Evolutionary conservation across 441 rosid genomes (phyloP), one percentile per base, ranked within the genome.

Genomic region (Theobroma grandiflorum): DNA sequence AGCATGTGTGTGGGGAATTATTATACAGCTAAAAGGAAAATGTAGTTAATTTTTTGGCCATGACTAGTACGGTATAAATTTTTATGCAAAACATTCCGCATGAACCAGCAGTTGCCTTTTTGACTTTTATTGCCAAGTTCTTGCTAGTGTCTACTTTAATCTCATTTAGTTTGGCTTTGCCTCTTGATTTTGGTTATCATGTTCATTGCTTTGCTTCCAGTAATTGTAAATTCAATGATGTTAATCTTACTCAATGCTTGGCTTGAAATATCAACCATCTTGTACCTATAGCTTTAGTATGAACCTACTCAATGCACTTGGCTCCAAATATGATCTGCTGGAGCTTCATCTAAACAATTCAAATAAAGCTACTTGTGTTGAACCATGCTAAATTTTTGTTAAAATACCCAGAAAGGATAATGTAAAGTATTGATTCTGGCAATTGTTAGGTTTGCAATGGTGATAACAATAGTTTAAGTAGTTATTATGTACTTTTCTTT

Each of bases 341-440:
- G 61, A 71, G 31, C 35, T 58, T 58, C 14, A 20, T 2, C 62
- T 67, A 67, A 43, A 43, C 35, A 67, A 20, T 43, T 43, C 18
- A 42, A 67, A 42, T 67, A 43, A 26, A 67, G 59, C 15, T 37
- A 16, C 61, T 15, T n/a, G 26, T 35, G 7, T 4, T 50, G 61
- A 31, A 72, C 59, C 26, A 72, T 72, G 43, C 59, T 72, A 67
- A 52, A 33, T 10, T 33, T 72, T 53, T 35, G 63, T 72, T 72
- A 18, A 53, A 45, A 45, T 53, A 37, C 61, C 31, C 76, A 72
- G 45, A 68, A 68, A 68, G 37, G 18, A 37, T 68, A 43, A 52
- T 12, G 10, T 7, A 35, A 72, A 35, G 33, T 47, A 4, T 35
- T 72, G 63, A 18, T 35, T 35, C 35, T 8, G 75, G 62, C 18